These are phyloP conservation scores for Fusarium euwallaceae DNA, from an alignment of 2,329 filamentous ascomycete species.

Conservation along the genomic window DNA sequence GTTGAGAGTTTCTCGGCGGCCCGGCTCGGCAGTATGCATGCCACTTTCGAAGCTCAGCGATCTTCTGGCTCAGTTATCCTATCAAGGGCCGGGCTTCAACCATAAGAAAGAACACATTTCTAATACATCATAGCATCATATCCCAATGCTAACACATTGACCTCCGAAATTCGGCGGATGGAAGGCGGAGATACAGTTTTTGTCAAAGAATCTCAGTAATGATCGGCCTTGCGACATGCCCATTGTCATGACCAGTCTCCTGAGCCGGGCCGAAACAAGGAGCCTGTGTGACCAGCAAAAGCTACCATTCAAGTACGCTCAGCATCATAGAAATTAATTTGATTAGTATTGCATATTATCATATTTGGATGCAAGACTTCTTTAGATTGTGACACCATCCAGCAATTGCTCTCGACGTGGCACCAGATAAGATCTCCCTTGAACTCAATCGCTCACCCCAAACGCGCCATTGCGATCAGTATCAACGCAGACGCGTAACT, in stretches of 20 bases:
- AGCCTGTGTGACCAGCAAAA: too few relatives aligned
- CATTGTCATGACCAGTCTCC: not conserved
- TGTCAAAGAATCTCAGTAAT: not conserved
- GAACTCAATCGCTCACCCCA: not conserved
- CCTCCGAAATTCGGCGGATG: too few relatives aligned
- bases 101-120: too few relatives aligned
- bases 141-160: too few relatives aligned
- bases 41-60: not conserved
- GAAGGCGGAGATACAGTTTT: not conserved
- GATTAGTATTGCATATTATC: too few relatives aligned
- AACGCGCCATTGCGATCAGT: not conserved
- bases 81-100: too few relatives aligned
- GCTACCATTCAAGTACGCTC: not conserved
- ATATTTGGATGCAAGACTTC: not conserved
- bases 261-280: not conserved
- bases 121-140: too few relatives aligned
- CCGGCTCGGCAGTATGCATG: not conserved
- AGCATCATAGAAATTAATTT: too few relatives aligned
- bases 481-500: not conserved
- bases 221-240: not conserved
- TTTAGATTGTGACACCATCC: not conserved
- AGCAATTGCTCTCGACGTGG: not conserved
- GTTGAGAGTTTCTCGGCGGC: not conserved
- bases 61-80: too few relatives aligned
- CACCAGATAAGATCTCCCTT: not conserved